phyloP scores from a whole-genome alignment of 306 rosid genomes.

The Malus fusca region DNA sequence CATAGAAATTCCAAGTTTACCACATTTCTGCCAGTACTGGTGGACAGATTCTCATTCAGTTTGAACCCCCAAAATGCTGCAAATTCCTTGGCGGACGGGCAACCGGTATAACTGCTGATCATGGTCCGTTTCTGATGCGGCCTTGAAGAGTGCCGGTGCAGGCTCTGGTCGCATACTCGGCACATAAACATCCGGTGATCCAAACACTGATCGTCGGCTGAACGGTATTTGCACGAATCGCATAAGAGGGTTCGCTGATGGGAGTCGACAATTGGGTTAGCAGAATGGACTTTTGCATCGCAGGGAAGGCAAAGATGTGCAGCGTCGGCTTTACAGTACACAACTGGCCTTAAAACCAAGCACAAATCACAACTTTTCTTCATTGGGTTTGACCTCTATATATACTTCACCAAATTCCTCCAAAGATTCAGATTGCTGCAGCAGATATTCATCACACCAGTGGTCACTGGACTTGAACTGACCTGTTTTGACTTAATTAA shows the following conservation, averaged over 20 bases:
- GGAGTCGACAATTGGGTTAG: constrained; percentile 54
- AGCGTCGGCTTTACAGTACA: constrained; percentile 72
- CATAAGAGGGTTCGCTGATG: constrained; percentile 56
- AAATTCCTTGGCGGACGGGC: constrained; percentile 70
- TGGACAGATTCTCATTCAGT: background rate
- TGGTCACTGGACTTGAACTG: no score
- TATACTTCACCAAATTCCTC: background rate
- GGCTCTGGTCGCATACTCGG: constrained; percentile 44
- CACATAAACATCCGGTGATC: constrained; percentile 59
- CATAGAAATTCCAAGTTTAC: no score
- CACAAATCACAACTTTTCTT: constrained; percentile 82
- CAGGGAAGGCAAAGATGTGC: constrained; percentile 78
- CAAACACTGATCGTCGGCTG: constrained; percentile 46
- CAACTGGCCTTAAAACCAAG: constrained; percentile 50
- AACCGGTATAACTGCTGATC: constrained; percentile 59
- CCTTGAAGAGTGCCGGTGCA: constrained; percentile 20
- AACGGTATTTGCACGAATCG: constrained; percentile 42
- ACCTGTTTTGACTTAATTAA: no score
- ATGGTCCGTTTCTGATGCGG: constrained; percentile 38
- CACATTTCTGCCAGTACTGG: no score
- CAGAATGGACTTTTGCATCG: constrained; percentile 77
- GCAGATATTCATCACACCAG: no score
- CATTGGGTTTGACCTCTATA: background rate
- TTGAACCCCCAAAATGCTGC: constrained; percentile 67
- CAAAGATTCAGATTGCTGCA: no score